phyloP scores from a whole-genome alignment of 176 grass and related monocot genomes.

The Dactylis glomerata region DNA sequence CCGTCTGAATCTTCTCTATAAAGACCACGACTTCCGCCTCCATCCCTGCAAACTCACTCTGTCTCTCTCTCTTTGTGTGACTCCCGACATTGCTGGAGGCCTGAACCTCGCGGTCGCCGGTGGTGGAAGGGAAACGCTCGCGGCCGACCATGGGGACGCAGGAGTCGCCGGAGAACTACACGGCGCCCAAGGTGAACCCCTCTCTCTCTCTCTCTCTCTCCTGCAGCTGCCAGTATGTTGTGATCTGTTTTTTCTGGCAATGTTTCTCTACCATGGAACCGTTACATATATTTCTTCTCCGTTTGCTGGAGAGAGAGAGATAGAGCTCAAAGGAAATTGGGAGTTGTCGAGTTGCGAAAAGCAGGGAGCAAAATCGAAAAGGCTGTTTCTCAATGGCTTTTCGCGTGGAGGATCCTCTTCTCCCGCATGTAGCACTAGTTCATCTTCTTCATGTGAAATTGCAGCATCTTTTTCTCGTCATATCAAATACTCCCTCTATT shows the following conservation, averaged over 20 bases:
- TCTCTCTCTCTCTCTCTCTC: neutral
- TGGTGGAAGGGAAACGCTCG: neutral
- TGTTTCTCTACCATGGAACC: neutral
- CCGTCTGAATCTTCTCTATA: conserved; percentile 4
- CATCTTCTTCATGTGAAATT: neutral
- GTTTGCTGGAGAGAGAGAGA: neutral
- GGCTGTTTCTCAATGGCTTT: neutral
- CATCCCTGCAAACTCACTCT: neutral
- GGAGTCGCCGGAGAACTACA: neutral
- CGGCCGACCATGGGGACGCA: conserved; percentile 3
- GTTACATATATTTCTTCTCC: neutral
- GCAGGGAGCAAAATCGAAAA: too few species aligned
- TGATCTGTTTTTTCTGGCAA: neutral
- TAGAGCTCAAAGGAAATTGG: neutral
- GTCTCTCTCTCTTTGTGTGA: neutral
- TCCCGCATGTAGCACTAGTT: neutral
- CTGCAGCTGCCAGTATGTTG: neutral
- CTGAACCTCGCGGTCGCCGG: neutral
- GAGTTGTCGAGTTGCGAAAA: neutral
- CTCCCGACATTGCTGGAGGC: neutral
- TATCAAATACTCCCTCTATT: too few species aligned
- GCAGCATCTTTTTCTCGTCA: neutral
- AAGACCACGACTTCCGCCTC: neutral
- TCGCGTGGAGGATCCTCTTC: neutral
- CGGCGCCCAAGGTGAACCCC: neutral